Conservation (phyloP, 2,329 filamentous ascomycete species). For the Bipolaris oryzae region DNA sequence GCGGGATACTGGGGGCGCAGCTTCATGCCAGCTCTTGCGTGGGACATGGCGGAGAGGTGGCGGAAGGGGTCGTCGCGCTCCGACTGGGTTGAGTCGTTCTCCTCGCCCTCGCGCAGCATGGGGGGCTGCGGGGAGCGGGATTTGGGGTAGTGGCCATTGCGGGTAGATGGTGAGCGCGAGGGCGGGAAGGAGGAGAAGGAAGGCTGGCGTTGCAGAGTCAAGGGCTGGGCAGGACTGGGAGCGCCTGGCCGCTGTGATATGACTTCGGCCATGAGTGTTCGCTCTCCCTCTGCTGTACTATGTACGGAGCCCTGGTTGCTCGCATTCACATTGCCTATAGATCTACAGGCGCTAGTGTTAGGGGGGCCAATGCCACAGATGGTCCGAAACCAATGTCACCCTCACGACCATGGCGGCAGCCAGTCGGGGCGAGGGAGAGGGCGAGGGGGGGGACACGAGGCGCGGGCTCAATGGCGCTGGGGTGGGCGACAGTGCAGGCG, state of each 20-base stretch:
- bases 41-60: conserved; percentile 13
- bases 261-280: conserved; percentile 41
- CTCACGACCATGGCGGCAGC: not conserved
- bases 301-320: conserved; percentile 15
- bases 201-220: conserved; percentile 46
- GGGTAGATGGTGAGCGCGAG: conserved; percentile 48
- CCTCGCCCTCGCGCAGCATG: conserved; percentile 41
- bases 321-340: conserved; percentile 20
- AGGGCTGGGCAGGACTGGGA: conserved; percentile 21
- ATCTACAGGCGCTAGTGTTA: conserved; percentile 29
- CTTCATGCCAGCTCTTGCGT: conserved; percentile 15
- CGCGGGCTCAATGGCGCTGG: not conserved
- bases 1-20: conserved; percentile 58
- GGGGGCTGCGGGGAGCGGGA: conserved; percentile 46
- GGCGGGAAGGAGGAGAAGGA: conserved; percentile 53
- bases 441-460: not conserved
- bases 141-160: conserved; percentile 42
- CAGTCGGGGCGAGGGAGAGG: not conserved
- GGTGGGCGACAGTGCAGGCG: not conserved
- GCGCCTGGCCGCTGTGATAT: conserved; percentile 34
- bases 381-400: conserved; percentile 15
- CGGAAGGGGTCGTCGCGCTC: conserved; percentile 37
- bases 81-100: conserved; percentile 38
- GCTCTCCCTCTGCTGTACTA: conserved; percentile 26
- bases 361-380: conserved; percentile 21